These are phyloP conservation scores for Rosa persica DNA, from an alignment of 306 rosid species.

Conservation along the genomic window DNA sequence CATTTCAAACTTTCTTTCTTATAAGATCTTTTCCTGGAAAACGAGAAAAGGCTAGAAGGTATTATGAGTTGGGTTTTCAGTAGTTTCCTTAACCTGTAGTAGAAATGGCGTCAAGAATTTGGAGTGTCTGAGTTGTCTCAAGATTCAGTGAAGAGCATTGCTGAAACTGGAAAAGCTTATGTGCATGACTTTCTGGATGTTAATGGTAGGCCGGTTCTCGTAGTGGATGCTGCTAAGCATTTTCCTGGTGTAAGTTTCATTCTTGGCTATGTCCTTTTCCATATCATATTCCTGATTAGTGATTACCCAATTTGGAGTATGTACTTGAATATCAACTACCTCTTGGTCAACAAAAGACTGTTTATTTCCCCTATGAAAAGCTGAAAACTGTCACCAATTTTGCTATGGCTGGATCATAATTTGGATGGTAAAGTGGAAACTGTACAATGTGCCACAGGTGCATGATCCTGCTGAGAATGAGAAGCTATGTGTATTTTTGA, in stretches of 20 bases:
- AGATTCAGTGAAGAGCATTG: constrained; percentile 54
- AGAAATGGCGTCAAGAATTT: constrained; percentile 97
- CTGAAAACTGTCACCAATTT: not conserved
- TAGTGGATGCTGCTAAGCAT: constrained; percentile 80
- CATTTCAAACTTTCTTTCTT: not conserved
- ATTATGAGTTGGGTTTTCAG: constrained; percentile 7
- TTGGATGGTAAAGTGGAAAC: constrained; percentile 13
- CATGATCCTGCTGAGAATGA: constrained; percentile 60
- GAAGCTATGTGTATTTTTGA: constrained; percentile 69
- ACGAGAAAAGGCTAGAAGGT: not conserved
- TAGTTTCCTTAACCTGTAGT: constrained; percentile 39
- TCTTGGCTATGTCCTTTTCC: not conserved
- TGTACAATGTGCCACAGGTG: constrained; percentile 46
- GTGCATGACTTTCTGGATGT: constrained; percentile 78
- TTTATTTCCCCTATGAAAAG: not conserved
- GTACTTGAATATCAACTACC: not conserved
- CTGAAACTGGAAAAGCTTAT: constrained; percentile 77
- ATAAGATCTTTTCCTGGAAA: not conserved
- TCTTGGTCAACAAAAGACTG: not conserved
- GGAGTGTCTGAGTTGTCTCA: constrained; percentile 70
- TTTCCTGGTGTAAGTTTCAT: constrained; percentile 59
- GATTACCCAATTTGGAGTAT: not conserved
- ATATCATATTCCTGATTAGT: not conserved
- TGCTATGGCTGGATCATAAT: constrained; percentile 5
- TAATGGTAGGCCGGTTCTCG: constrained; percentile 72